Conservation (phyloP, 2,329 filamentous ascomycete species). For the Stagonosporopsis cucurbitacearum region DNA sequence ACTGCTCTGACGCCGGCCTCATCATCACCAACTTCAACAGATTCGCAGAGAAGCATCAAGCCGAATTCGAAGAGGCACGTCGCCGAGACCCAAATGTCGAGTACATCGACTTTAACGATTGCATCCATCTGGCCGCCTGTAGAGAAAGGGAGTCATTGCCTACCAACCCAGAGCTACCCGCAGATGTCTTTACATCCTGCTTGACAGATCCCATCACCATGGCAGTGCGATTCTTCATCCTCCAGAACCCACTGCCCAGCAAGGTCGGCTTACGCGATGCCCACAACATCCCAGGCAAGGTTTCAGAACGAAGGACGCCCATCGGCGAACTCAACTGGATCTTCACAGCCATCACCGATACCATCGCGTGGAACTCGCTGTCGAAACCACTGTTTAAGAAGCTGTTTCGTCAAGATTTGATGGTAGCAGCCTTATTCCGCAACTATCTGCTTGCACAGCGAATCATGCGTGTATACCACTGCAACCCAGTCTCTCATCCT, state of each 20-base stretch:
- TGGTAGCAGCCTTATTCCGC: conserved; percentile 97
- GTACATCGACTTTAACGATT: conserved; percentile 74
- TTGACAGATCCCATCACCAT: conserved; percentile 97
- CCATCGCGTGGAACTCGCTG: conserved; percentile 96
- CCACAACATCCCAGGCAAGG: conserved; percentile 84
- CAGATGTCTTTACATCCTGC: conserved; percentile 94
- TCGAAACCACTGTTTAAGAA: conserved; percentile 92
- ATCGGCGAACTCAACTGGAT: conserved; percentile 99
- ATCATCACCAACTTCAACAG: conserved; percentile 94
- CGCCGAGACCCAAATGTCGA: conserved; percentile 74
- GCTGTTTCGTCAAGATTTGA: conserved; percentile 94
- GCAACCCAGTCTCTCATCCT: conserved; percentile 90
- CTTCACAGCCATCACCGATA: conserved; percentile 98
- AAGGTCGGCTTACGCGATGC: conserved; percentile 80
- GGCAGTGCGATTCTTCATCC: conserved; percentile 92
- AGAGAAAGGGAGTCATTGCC: conserved; percentile 89
- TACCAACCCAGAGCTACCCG: conserved; percentile 90
- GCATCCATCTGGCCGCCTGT: conserved; percentile 92
- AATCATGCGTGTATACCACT: conserved; percentile 96
- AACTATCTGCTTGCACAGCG: conserved; percentile 95
- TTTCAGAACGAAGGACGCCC: conserved; percentile 91
- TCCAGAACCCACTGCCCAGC: conserved; percentile 80
- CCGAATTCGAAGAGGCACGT: conserved; percentile 79
- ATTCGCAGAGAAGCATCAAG: conserved; percentile 93
- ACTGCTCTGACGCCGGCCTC: conserved; percentile 95